Base-by-base conservation (phyloP, 2,329 filamentous ascomycete species). In the Pestalotiopsis sp. region DNA sequence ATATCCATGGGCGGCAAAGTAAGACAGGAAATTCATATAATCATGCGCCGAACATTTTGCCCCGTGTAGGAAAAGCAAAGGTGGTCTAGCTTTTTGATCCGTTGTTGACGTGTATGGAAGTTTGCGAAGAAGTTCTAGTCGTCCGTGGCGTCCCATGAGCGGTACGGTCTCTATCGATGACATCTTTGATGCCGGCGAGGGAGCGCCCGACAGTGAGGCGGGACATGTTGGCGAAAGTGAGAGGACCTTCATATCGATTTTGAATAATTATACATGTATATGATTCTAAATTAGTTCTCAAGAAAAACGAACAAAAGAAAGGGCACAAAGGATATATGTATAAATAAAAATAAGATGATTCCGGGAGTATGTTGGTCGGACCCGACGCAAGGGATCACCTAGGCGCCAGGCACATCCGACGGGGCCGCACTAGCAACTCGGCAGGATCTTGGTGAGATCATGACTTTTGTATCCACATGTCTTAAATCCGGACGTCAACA, bases 21-120 rank as follows among this genome's bases (percentile, higher is more conserved):
- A 69, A 17, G 69, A 68, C 9, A 70, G 67, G 31, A 70, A 67
- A 36, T 65, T 63, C 20, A 20, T 25, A 68, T 52, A 70, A 52
- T 49, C 23, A 58, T 57, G 65, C 9, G 69, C 69, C 20, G 67
- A 70, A 38, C 69, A 70, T 12, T 65, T 65, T 20, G 66, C 25
- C 13, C 69, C 69, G 45, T 70, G 69, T 23, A 69, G 39, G 41
- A 70, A 70, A 41, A 70, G 65, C 27, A 70, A n/a, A 6, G 69
- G 67, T 13, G 69, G 65, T 59, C 59, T 67, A 25, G 38, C 20
- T 4, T 23, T 56, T 57, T 39, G 45, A n/a, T 41, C 45, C 2
- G 39, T 36, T 9, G 9, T 23, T 27, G 17, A 12, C 12, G 27
- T 36, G 2, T n/a, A 17, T 12, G 69, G 69, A 25, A 68, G 39